A percentile compares a stretch with the other conserved stretches of the same genome.
These are phyloP conservation scores for Biscogniauxia sp. DNA, from an alignment of 2,329 filamentous ascomycete species.

Conservation along the genomic window DNA sequence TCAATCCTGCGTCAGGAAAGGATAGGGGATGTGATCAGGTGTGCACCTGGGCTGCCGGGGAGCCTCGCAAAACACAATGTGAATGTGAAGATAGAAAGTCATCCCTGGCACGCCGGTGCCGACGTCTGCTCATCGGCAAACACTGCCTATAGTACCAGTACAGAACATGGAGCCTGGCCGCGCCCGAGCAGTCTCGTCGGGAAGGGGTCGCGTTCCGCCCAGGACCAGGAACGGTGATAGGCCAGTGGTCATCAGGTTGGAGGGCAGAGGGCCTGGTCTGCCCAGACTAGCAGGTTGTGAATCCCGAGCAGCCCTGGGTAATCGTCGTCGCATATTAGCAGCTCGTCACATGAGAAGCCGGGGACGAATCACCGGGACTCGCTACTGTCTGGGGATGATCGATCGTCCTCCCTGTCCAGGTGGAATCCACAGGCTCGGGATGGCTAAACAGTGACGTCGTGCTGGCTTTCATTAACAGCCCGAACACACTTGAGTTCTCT, in stretches of 20 bases:
- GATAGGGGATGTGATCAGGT: background rate
- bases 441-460: background rate
- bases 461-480: background rate
- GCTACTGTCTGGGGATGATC: background rate
- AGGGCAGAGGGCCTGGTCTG: background rate
- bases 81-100: background rate
- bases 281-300: background rate
- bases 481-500: background rate
- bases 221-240: background rate
- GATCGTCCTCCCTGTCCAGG: background rate
- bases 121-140: background rate
- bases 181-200: background rate
- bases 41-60: no score
- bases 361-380: background rate
- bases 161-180: no score
- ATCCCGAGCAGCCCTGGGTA: background rate
- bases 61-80: background rate
- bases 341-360: background rate
- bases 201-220: background rate
- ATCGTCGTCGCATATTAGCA: background rate
- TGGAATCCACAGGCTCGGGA: background rate
- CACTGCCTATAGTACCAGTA: background rate
- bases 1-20: background rate
- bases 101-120: background rate
- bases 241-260: background rate